Conservation (phyloP, 2,329 filamentous ascomycete species). For the Cordyceps militaris region DNA sequence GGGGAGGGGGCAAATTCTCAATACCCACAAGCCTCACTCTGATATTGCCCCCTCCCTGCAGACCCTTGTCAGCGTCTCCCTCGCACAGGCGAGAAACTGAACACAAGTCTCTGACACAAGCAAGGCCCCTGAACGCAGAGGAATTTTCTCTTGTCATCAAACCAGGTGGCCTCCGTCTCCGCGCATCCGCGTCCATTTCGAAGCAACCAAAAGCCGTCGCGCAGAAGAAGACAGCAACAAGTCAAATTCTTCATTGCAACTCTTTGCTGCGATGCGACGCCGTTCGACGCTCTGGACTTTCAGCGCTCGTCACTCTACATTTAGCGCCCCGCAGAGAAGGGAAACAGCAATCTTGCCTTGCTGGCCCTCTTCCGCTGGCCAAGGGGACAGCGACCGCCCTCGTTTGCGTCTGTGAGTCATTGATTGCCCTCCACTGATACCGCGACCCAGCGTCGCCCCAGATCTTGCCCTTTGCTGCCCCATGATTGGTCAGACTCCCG, state of each 20-base stretch:
- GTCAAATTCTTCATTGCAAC: background rate
- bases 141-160: background rate
- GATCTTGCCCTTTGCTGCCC: background rate
- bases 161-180: conserved; percentile 1
- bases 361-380: background rate
- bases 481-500: background rate
- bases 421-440: conserved; percentile 9
- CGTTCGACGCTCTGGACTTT: background rate
- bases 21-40: conserved; percentile 18
- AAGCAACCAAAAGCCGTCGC: background rate
- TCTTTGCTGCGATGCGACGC: background rate
- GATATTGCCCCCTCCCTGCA: conserved; percentile 19
- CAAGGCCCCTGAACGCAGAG: background rate
- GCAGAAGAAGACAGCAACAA: background rate
- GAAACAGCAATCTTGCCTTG: background rate
- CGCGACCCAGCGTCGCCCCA: conserved; percentile 11
- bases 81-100: conserved; percentile 16
- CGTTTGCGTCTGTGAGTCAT: conserved; percentile 15
- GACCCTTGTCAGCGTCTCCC: conserved; percentile 16
- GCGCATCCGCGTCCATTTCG: background rate
- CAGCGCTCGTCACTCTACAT: background rate
- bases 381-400: background rate
- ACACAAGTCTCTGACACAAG: conserved; percentile 18
- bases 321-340: background rate
- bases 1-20: background rate